Evolutionary conservation across 2,329 filamentous ascomycete species (phyloP).

Genomic region (Exophiala aquamarina): DNA sequence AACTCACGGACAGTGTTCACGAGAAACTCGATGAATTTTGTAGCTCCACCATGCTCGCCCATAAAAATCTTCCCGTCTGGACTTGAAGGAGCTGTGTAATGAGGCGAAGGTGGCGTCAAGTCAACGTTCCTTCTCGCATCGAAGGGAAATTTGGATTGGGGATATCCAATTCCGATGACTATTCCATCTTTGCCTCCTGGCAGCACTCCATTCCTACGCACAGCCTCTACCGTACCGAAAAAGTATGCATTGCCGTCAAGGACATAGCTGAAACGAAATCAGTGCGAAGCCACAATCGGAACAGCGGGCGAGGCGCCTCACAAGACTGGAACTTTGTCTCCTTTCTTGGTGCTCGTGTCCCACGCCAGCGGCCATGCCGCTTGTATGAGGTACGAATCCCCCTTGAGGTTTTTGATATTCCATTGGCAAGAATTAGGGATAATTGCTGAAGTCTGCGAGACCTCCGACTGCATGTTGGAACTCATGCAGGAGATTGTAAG

Average conservation of each 20-base stretch:
- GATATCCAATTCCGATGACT: constrained; percentile 32
- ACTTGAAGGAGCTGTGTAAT: constrained; percentile 26
- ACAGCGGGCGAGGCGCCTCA: neutral
- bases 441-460: neutral
- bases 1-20: constrained; percentile 38
- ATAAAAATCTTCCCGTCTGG: constrained; percentile 28
- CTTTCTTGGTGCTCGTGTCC: neutral
- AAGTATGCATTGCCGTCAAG: constrained; percentile 34
- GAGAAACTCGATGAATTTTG: constrained; percentile 47
- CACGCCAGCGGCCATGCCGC: constrained; percentile 1
- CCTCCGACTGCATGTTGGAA: neutral
- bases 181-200: constrained; percentile 24
- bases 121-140: constrained; percentile 25
- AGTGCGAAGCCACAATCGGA: too few species aligned
- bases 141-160: constrained; percentile 24
- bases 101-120: constrained; percentile 26
- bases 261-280: constrained; percentile 27
- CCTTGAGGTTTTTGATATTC: neutral
- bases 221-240: constrained; percentile 29
- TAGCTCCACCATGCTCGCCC: constrained; percentile 42
- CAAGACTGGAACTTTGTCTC: neutral
- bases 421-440: constrained; percentile 1
- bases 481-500: too few species aligned
- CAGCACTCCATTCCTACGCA: constrained; percentile 24
- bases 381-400: neutral